Evolutionary conservation across 2,329 filamentous ascomycete species (phyloP).

Genomic region (Aspergillus ibericus): DNA sequence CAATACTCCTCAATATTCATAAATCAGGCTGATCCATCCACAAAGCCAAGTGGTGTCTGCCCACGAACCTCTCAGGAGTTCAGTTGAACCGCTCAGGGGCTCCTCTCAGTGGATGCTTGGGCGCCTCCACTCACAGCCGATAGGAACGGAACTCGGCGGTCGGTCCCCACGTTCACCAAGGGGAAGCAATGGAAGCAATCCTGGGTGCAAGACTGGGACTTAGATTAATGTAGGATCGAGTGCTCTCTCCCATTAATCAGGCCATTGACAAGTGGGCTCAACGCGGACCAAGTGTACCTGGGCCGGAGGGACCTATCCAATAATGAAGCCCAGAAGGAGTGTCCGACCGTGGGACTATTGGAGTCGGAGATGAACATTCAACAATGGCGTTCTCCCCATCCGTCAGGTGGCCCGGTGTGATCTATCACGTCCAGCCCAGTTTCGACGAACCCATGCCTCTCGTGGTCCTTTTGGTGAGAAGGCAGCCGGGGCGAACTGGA

Average conservation of each 20-base stretch:
- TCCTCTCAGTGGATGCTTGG: conserved; percentile 18
- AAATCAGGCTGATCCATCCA: not conserved
- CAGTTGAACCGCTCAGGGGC: conserved; percentile 17
- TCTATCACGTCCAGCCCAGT: too few species aligned
- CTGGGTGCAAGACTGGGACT: conserved; percentile 1
- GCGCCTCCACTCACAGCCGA: conserved; percentile 16
- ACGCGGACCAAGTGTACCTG: too few species aligned
- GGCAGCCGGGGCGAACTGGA: too few species aligned
- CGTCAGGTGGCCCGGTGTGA: too few species aligned
- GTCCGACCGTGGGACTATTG: conserved; percentile 1
- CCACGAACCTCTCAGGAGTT: conserved; percentile 25
- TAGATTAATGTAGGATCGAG: not conserved
- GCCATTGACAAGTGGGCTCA: not conserved
- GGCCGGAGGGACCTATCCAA: not conserved
- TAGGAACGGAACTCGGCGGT: not conserved
- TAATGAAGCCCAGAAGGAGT: not conserved
- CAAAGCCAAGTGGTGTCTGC: conserved; percentile 3
- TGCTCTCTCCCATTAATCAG: not conserved
- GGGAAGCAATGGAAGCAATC: not conserved
- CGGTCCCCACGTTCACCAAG: conserved; percentile 15
- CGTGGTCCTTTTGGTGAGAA: too few species aligned
- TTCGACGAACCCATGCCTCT: too few species aligned
- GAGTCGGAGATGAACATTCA: not conserved
- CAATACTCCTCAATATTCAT: not conserved
- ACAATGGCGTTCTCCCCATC: too few species aligned